These are phyloP conservation scores for Lactuca sativa DNA, from an alignment of 129 eudicot species.

Conservation along the genomic window DNA sequence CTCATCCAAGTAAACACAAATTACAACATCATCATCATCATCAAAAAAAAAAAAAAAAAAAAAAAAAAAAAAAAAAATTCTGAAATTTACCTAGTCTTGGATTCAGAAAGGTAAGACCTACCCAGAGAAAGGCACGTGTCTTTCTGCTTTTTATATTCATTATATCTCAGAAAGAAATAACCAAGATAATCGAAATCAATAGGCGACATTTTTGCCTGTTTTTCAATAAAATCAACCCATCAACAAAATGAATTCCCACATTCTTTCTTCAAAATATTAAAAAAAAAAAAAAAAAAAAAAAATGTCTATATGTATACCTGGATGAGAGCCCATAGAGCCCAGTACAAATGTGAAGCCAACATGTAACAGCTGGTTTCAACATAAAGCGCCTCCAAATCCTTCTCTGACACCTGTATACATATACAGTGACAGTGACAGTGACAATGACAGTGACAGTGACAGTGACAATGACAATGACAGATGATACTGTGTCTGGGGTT, in stretches of 20 bases:
- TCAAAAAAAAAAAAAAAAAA: neutral
- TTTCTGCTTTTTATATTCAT: slow-evolving; percentile 79
- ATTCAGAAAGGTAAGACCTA: slow-evolving; percentile 42
- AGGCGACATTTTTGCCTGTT: slow-evolving; percentile 94
- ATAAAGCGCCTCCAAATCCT: slow-evolving; percentile 59
- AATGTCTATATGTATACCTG: slow-evolving; percentile 50
- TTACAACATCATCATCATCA: neutral
- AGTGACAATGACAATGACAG: neutral
- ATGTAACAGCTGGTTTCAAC: slow-evolving; percentile 75
- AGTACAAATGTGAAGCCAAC: slow-evolving; percentile 89
- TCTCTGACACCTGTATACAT: slow-evolving; percentile 58
- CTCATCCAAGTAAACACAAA: neutral
- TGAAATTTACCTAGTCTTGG: slow-evolving; percentile 15
- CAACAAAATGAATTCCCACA: neutral
- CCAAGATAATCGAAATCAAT: slow-evolving; percentile 88
- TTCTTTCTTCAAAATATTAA: too few species aligned
- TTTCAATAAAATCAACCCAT: neutral
- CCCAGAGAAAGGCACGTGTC: slow-evolving; percentile 47
- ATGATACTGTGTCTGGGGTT: too few species aligned
- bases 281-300: neutral
- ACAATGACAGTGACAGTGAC: neutral
- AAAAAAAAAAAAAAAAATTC: neutral
- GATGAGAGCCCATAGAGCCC: slow-evolving; percentile 98
- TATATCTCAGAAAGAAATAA: slow-evolving; percentile 82
- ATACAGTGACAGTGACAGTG: neutral